Base-by-base conservation (phyloP, 129 eudicot species). In the Artemisia annua region DNA sequence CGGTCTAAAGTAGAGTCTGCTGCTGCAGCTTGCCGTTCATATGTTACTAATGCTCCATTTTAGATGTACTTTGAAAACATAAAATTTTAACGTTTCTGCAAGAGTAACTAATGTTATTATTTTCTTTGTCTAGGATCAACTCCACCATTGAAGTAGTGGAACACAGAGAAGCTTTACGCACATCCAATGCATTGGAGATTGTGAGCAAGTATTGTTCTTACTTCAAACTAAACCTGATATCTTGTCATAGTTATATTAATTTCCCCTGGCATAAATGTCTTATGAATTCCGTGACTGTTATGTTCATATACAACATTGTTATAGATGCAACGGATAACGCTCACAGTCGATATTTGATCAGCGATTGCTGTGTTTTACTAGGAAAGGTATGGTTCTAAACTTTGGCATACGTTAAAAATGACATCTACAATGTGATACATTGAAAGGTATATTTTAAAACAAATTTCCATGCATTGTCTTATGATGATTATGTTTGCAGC, bases 331-430 rank as follows among this genome's bases (percentile, higher is more conserved):
- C 99, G 50, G 96, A 94, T 66, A 94, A 94, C 60, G 93, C 83
- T 67, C 99, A 97, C 14, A 94, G 99, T 67, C 91, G 99, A 53
- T 94, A 94, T 82, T 81, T 94, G 96, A 94, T 94, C 84, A 94
- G 79, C 74, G 97, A 94, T 83, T 94, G 99, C 83, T 94, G 99
- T 79, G 99, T 90, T 83, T 84, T 94, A 78, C 73, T 94, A 15
- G 92, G 96, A 78, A 94, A 94, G 96, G 99, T 94, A 56, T 69
- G 85, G 17, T 66, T 54, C 60, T 56, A 52, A 28, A 28, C 35
- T 28, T 28, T 28, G 35, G 35, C 35, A 28, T 28, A 28, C 35
- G 5, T 28, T 28, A 28, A 28, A 28, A 28, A 28, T 28, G 35
- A 28, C 35, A 28, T 28, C 35, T 28, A 2, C 35, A 28, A 4